These are phyloP conservation scores for Aspergillus ochraceus DNA, from an alignment of 2,329 filamentous ascomycete genomes.

Conservation along the genomic window DNA sequence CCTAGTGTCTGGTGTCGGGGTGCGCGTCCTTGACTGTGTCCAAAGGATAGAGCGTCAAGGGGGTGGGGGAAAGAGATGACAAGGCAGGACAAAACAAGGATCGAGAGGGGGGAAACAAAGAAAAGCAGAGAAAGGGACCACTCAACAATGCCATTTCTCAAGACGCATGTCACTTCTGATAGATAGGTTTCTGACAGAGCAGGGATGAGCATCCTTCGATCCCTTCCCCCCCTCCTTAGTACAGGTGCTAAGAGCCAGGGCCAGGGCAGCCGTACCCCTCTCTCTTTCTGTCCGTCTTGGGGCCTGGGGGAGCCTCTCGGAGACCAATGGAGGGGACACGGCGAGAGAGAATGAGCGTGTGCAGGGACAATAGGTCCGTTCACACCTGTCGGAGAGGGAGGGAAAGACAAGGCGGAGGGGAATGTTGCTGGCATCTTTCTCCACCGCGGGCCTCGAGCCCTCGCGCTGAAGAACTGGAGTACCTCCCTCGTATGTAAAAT, in stretches of 20 bases:
- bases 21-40: background rate
- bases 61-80: background rate
- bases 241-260: background rate
- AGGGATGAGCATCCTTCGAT: background rate
- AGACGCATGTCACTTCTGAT: background rate
- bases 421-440: background rate
- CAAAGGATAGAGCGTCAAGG: background rate
- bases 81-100: background rate
- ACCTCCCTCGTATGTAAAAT: background rate
- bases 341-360: constrained; percentile 8
- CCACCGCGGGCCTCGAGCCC: background rate
- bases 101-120: background rate
- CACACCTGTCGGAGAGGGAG: constrained; percentile 11
- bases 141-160: background rate
- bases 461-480: background rate
- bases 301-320: constrained; percentile 4
- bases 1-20: background rate
- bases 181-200: background rate
- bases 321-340: background rate
- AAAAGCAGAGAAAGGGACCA: background rate
- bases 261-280: background rate
- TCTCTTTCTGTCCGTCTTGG: background rate
- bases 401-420: constrained; percentile 2
- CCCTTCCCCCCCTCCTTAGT: background rate
- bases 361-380: constrained; percentile 14